Conservation (phyloP, 345 rosid genomes). For the Eucalyptus decipiens region DNA sequence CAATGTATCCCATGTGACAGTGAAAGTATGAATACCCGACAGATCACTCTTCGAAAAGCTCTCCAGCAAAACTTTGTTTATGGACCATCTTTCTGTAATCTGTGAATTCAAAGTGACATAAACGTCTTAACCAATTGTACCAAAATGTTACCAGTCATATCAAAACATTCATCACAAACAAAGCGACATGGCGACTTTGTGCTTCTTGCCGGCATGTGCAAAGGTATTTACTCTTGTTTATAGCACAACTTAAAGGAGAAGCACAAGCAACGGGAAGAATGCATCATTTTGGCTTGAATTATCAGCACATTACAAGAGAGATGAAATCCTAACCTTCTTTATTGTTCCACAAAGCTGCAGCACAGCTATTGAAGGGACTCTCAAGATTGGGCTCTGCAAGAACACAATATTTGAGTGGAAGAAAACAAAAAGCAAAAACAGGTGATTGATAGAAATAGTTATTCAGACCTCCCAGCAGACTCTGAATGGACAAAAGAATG, state of each 20-base stretch:
- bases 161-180: neutral
- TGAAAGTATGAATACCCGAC: neutral
- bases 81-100: constrained; percentile 53
- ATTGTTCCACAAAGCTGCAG: constrained; percentile 42
- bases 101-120: neutral
- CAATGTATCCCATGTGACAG: neutral
- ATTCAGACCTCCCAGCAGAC: constrained; percentile 49
- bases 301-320: neutral
- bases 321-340: constrained; percentile 21
- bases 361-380: constrained; percentile 52
- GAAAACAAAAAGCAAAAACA: neutral
- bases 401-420: neutral
- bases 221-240: neutral
- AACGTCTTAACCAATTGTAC: neutral
- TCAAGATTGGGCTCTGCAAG: constrained; percentile 48
- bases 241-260: neutral
- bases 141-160: neutral
- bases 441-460: neutral
- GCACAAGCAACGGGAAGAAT: neutral
- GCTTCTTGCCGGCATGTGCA: neutral
- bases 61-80: constrained; percentile 26
- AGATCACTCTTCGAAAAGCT: constrained; percentile 15
- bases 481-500: constrained; percentile 51
- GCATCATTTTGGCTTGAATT: neutral
- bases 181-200: neutral